Evolutionary conservation across 31 red algal genomes (phyloP).

Genomic region (Endocladia muricata): DNA sequence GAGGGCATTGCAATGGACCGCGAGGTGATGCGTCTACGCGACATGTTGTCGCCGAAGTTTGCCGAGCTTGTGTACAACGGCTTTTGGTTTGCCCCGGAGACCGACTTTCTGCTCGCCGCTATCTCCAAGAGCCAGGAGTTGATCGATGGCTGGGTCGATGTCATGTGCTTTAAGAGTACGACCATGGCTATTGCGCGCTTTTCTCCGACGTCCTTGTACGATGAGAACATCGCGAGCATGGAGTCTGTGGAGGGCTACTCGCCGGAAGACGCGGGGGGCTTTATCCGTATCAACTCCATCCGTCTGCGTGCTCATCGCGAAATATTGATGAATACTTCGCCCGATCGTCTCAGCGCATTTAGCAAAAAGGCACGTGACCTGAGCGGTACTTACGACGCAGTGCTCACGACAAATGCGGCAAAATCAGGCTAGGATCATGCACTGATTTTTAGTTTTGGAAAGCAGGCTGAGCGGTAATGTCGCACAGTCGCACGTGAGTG

Average conservation of each 20-base stretch:
- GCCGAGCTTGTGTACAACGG: constrained; percentile 92
- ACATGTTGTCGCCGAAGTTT: constrained; percentile 97
- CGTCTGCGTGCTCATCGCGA: constrained; percentile 86
- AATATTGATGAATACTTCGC: constrained; percentile 76
- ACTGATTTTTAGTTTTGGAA: no score
- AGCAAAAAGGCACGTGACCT: constrained; percentile 27
- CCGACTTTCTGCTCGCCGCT: constrained; percentile 89
- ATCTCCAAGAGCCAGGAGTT: constrained; percentile 94
- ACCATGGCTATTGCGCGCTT: constrained; percentile 87
- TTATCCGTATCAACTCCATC: constrained; percentile 96
- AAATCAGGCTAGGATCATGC: no score
- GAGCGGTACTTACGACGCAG: constrained; percentile 43
- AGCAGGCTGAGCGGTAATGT: no score
- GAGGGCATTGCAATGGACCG: constrained; percentile 99
- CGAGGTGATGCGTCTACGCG: constrained; percentile 95
- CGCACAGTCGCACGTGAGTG: no score
- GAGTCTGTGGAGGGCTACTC: constrained; percentile 84
- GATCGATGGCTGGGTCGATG: constrained; percentile 98
- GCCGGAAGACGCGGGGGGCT: constrained; percentile 93
- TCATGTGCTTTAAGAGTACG: constrained; percentile 88
- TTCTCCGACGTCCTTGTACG: constrained; percentile 85
- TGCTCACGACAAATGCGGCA: background rate
- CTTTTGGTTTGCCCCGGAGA: constrained; percentile 98
- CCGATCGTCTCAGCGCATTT: constrained; percentile 59
- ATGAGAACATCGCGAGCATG: constrained; percentile 94